A percentile compares a stretch with the other conserved stretches of the same genome.
phyloP scores from a whole-genome alignment of 805 yeast species.

The Kodamaea fukazawae region DNA sequence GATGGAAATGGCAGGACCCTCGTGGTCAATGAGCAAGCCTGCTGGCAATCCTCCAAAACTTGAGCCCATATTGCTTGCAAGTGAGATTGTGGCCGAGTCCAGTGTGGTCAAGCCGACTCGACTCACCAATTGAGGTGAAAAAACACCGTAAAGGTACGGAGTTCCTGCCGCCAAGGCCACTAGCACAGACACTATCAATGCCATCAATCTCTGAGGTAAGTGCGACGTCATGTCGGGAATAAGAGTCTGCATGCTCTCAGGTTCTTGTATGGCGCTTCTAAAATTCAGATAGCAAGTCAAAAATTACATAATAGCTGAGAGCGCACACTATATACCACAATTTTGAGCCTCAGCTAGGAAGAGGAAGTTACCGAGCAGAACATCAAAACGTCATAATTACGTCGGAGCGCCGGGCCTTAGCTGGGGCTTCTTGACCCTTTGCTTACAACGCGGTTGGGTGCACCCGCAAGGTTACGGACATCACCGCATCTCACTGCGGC shows the following conservation, averaged over 20 bases:
- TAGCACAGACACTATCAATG: slow-evolving; percentile 35
- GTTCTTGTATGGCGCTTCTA: too few relatives aligned
- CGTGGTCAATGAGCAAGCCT: slow-evolving; percentile 62
- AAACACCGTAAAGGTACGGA: slow-evolving; percentile 71
- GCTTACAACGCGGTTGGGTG: too few relatives aligned
- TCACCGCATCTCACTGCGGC: too few relatives aligned
- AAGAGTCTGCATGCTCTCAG: neutral
- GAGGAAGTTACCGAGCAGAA: too few relatives aligned
- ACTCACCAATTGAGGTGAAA: slow-evolving; percentile 66
- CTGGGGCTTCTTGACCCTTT: too few relatives aligned
- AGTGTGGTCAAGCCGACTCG: slow-evolving; percentile 56
- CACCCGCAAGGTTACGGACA: too few relatives aligned
- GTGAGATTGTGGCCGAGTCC: slow-evolving; percentile 62
- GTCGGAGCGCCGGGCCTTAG: too few relatives aligned
- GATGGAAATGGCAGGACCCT: slow-evolving; percentile 55
- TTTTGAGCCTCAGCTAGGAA: too few relatives aligned
- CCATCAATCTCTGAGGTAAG: slow-evolving; percentile 18
- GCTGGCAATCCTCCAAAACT: slow-evolving; percentile 70
- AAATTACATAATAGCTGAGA: too few relatives aligned
- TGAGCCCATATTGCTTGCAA: slow-evolving; percentile 61
- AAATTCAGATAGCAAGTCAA: too few relatives aligned
- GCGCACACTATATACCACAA: too few relatives aligned
- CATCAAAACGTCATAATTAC: too few relatives aligned
- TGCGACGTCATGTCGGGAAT: slow-evolving; percentile 11
- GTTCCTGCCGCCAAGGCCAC: slow-evolving; percentile 72